Conservation (phyloP, 192 early-diverging fungal species). For the Kickxella alabastrina region DNA sequence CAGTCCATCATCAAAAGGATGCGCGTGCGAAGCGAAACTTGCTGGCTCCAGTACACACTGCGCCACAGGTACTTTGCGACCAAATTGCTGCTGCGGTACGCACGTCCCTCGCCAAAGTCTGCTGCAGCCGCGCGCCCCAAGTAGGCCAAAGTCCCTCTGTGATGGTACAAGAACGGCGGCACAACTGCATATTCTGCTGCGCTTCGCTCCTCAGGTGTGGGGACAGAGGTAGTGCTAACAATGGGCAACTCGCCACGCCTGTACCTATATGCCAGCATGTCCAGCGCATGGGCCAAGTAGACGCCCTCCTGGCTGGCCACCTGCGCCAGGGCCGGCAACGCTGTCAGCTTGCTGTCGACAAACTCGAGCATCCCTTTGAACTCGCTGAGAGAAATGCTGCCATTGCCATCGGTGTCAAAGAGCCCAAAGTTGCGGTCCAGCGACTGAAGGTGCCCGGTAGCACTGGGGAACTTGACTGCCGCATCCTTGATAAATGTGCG, state of each 20-base stretch:
- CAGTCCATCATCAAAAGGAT: constrained; percentile 83
- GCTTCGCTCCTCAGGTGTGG: constrained; percentile 4
- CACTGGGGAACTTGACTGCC: constrained; percentile 20
- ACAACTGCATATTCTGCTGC: constrained; percentile 17
- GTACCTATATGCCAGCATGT: constrained; percentile 12
- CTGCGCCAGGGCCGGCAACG: constrained; percentile 84
- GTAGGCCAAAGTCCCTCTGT: constrained; percentile 67
- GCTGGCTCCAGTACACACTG: constrained; percentile 53
- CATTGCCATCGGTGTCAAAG: constrained; percentile 37
- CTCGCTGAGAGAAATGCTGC: constrained; percentile 27
- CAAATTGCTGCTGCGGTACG: constrained; percentile 46
- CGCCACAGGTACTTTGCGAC: constrained; percentile 51
- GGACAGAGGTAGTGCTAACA: no score
- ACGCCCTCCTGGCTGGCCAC: constrained; percentile 83
- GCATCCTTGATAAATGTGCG: constrained; percentile 16
- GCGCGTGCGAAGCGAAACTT: constrained; percentile 71
- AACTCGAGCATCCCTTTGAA: constrained; percentile 40
- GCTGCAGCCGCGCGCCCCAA: constrained; percentile 54
- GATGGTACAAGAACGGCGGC: constrained; percentile 62
- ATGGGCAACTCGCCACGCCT: not conserved
- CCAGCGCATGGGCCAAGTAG: constrained; percentile 75
- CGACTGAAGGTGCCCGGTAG: constrained; percentile 37
- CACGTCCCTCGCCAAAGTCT: constrained; percentile 46
- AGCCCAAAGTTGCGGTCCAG: constrained; percentile 31
- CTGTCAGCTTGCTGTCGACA: constrained; percentile 56